Evolutionary conservation across 2,329 filamentous ascomycete genomes (phyloP).

Genomic region (Colletotrichum sidae): DNA sequence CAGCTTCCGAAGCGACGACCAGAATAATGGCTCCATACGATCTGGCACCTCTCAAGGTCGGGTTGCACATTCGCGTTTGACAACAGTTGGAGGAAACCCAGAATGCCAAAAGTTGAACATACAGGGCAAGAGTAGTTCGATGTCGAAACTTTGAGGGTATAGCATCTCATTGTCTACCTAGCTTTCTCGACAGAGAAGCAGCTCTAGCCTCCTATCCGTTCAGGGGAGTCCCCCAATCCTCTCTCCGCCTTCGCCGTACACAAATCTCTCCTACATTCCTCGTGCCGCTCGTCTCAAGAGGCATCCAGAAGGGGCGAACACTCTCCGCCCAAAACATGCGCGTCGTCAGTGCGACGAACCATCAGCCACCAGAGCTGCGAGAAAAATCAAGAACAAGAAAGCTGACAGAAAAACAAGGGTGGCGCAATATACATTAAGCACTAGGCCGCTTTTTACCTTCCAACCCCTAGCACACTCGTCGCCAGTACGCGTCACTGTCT

Average conservation of each 20-base stretch:
- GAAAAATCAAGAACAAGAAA: slow-evolving; percentile 25
- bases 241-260: neutral
- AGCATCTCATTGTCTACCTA: slow-evolving; percentile 33
- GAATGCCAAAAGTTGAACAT: no score
- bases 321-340: slow-evolving; percentile 4
- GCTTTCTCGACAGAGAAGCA: slow-evolving; percentile 28
- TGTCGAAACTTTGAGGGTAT: neutral
- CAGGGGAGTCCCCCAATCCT: neutral
- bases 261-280: neutral
- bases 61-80: no score
- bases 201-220: slow-evolving; percentile 13
- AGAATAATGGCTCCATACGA: no score
- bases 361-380: slow-evolving; percentile 35
- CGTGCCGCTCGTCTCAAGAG: slow-evolving; percentile 16
- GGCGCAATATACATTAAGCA: slow-evolving; percentile 39
- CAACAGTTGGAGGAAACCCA: no score
- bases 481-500: slow-evolving; percentile 6
- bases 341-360: slow-evolving; percentile 13
- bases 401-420: slow-evolving; percentile 16
- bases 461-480: slow-evolving; percentile 15
- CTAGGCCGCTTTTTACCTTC: slow-evolving; percentile 24
- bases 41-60: no score
- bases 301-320: slow-evolving; percentile 21
- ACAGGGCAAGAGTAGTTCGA: neutral
- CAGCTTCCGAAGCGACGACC: no score